Evolutionary conservation across 257 asterid genomes (phyloP).

Genomic region (Petunia secreta): DNA sequence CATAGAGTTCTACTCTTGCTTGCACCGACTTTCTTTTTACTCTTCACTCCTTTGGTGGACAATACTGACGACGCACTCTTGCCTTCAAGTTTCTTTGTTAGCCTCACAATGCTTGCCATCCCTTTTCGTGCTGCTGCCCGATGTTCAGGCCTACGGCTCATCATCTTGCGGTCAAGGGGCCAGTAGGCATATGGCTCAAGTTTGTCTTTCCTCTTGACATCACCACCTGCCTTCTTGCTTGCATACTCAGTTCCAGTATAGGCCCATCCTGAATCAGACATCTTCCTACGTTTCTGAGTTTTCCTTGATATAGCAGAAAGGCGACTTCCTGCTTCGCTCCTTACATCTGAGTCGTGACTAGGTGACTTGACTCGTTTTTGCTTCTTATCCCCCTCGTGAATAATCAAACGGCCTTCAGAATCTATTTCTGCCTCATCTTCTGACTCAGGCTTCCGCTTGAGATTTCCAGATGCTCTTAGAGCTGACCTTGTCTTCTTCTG

Average conservation of each 20-base stretch:
- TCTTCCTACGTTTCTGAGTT: constrained; percentile 62
- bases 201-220: constrained; percentile 79
- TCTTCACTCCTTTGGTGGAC: constrained; percentile 44
- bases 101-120: constrained; percentile 82
- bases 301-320: constrained; percentile 52
- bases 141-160: constrained; percentile 91
- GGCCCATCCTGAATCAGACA: constrained; percentile 81
- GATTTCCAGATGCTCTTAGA: constrained; percentile 64
- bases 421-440: constrained; percentile 84
- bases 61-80: constrained; percentile 75
- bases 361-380: constrained; percentile 44
- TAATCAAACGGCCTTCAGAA: constrained; percentile 78
- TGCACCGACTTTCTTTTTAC: constrained; percentile 44
- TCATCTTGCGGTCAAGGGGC: constrained; percentile 98
- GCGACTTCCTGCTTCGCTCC: constrained; percentile 58
- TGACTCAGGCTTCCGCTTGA: constrained; percentile 55
- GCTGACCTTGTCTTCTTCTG: constrained; percentile 74
- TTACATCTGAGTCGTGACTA: constrained; percentile 46
- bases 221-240: constrained; percentile 93
- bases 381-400: constrained; percentile 54
- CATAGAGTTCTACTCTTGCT: constrained; percentile 28
- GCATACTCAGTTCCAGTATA: constrained; percentile 87
- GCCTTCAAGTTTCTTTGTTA: constrained; percentile 84
- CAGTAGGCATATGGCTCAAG: constrained; percentile 97
- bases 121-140: constrained; percentile 87